These are phyloP conservation scores for Flagelloscypha sp. DNA, from an alignment of 768 basidiomycete species.

Conservation along the genomic window DNA sequence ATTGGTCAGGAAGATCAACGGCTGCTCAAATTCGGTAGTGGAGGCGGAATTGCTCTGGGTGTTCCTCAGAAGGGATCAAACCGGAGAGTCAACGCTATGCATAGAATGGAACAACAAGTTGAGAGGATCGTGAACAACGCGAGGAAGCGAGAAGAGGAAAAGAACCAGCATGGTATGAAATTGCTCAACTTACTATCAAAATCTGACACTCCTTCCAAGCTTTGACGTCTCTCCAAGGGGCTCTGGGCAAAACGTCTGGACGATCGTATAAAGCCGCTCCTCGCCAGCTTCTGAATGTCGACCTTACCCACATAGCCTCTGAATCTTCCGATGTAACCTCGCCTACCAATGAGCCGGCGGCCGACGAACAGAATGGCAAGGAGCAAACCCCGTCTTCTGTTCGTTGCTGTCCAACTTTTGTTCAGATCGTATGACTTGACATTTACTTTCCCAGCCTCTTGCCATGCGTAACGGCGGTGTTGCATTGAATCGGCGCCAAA, in stretches of 20 bases:
- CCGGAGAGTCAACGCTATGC: conserved; percentile 78
- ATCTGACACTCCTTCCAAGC: no score
- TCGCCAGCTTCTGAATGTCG: conserved; percentile 88
- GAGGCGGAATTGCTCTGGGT: conserved; percentile 81
- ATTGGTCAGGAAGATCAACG: conserved; percentile 69
- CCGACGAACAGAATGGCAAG: no score
- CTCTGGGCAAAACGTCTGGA: conserved; percentile 89
- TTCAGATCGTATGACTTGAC: conserved; percentile 1
- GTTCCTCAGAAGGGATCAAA: conserved; percentile 58
- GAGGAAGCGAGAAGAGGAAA: conserved; percentile 77
- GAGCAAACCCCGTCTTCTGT: no score
- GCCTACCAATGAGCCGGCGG: conserved; percentile 18
- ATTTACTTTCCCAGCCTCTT: conserved; percentile 32
- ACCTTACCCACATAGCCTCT: conserved; percentile 34
- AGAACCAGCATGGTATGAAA: conserved; percentile 51
- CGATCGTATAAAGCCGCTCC: conserved; percentile 96
- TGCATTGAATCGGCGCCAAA: conserved; percentile 72
- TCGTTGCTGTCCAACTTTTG: conserved; percentile 1
- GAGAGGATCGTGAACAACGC: conserved; percentile 94
- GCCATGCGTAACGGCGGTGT: conserved; percentile 57
- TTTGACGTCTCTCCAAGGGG: conserved; percentile 80
- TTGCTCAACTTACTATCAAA: background rate
- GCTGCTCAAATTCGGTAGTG: conserved; percentile 77
- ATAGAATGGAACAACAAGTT: conserved; percentile 90
- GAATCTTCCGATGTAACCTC: no score